Percentiles rank a stretch among this genome's conserved stretches.
phyloP scores from a whole-genome alignment of 1,139 yeast species.

The Yamadazyma buinensis region DNA sequence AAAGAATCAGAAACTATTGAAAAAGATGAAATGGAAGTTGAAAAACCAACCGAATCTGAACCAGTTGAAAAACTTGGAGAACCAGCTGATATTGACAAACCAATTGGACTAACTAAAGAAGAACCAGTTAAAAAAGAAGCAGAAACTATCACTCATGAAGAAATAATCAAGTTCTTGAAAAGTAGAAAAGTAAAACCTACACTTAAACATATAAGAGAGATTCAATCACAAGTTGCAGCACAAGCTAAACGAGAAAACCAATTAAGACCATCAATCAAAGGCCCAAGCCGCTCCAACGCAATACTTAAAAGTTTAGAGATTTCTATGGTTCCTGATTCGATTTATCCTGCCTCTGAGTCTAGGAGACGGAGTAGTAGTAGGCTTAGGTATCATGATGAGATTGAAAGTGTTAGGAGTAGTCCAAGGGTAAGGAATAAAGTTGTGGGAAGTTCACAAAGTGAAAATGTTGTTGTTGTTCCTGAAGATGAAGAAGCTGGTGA shows the following conservation, averaged over 20 bases:
- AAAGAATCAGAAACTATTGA: neutral
- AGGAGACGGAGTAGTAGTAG: slow-evolving; percentile 6
- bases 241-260: too few relatives aligned
- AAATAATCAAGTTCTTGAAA: slow-evolving; percentile 6
- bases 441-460: too few relatives aligned
- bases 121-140: neutral
- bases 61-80: neutral
- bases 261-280: too few relatives aligned
- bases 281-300: too few relatives aligned
- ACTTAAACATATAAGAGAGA: too few relatives aligned
- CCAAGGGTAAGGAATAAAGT: too few relatives aligned
- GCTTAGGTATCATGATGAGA: too few relatives aligned
- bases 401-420: too few relatives aligned
- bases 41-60: neutral
- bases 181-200: neutral
- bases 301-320: slow-evolving; percentile 10
- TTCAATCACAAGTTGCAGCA: too few relatives aligned
- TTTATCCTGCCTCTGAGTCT: slow-evolving; percentile 9
- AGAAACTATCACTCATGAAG: slow-evolving; percentile 9
- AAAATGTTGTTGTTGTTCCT: too few relatives aligned
- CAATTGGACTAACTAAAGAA: neutral
- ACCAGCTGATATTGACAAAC: neutral
- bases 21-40: neutral
- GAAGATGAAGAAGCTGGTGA: too few relatives aligned
- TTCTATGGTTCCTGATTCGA: slow-evolving; percentile 12